Base-by-base conservation (phyloP, 2,329 filamentous ascomycete species). In the Neurospora sp. region DNA sequence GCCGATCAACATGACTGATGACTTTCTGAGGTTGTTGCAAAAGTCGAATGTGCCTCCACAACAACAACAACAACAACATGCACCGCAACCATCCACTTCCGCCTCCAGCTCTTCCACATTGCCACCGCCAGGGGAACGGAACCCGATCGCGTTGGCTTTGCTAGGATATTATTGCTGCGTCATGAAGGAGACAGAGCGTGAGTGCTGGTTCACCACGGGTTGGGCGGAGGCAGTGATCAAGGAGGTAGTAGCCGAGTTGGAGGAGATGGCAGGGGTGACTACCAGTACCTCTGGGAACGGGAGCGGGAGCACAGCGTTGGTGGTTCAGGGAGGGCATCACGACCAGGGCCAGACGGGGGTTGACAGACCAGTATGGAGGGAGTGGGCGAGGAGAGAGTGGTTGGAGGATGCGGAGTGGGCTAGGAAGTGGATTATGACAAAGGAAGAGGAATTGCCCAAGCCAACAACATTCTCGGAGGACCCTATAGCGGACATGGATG, bases 161-260 rank as follows among this genome's bases (percentile, higher is more conserved):
- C 23, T 76, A 11, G 68, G 69, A 6, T 74, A 74, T 43, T 75
- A 74, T 66, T 74, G 73, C 39, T 73, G 73, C 19, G 67, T 75
- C 12, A 67, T 76, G 33, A 71, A 74, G 41, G 69, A 71, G 2
- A 70, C 73, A 1, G 72, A 74, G 65, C 28, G 62, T 23, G 68
- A 68, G 15, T 73, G 69, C 37, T 76, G 74, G 74, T 76, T 73
- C 66, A 72, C 74, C 46, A 68, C 67, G 28, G 74, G 74, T 0
- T 76, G 74, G 74, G 66, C 72, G 0, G 8, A 43, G 8, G 69
- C 71, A 17, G 69, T 75, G 3, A 68, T 75, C 10, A 67, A 66
- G 36, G 74, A 76, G 41, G 72, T 76, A n/a, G 8, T 36, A 36
- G 28, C 23, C 28, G 52, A 62, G 23, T 36, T 62, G 52, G 52